Conservation (phyloP, 371 early-diverging fungal genomes). For the Actinomortierella ambigua region DNA sequence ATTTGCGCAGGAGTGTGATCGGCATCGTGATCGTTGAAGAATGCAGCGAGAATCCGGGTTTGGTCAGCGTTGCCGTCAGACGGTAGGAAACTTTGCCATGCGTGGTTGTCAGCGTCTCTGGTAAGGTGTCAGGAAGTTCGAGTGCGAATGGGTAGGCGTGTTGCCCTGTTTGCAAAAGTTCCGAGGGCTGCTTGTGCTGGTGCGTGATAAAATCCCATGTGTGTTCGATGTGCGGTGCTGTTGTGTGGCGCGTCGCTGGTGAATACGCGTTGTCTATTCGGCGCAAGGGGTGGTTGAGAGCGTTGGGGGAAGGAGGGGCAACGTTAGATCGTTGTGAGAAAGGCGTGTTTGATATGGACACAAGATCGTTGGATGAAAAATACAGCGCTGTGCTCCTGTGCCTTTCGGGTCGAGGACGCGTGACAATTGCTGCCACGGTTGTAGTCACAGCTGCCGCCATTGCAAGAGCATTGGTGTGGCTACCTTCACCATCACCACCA, state of each 20-base stretch:
- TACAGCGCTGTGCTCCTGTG: too few species aligned
- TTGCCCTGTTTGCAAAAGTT: conserved; percentile 43
- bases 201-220: conserved; percentile 35
- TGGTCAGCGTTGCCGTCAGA: conserved; percentile 39
- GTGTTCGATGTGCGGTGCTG: conserved; percentile 41
- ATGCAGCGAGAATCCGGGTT: conserved; percentile 38
- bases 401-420: too few species aligned
- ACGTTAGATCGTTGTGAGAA: too few species aligned
- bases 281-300: too few species aligned
- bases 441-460: too few species aligned
- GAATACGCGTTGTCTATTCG: conserved; percentile 40
- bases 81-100: conserved; percentile 47
- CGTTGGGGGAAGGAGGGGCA: neutral
- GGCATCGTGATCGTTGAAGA: conserved; percentile 21
- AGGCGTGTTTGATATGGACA: too few species aligned
- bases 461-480: too few species aligned
- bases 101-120: conserved; percentile 45
- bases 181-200: conserved; percentile 40
- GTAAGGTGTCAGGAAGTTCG: conserved; percentile 46
- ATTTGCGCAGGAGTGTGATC: conserved; percentile 35
- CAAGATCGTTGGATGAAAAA: too few species aligned
- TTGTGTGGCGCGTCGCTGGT: conserved; percentile 31
- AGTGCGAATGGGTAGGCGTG: conserved; percentile 51
- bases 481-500: too few species aligned
- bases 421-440: too few species aligned